Base-by-base conservation (phyloP, 768 basidiomycete species). In the Jaapia argillacea region DNA sequence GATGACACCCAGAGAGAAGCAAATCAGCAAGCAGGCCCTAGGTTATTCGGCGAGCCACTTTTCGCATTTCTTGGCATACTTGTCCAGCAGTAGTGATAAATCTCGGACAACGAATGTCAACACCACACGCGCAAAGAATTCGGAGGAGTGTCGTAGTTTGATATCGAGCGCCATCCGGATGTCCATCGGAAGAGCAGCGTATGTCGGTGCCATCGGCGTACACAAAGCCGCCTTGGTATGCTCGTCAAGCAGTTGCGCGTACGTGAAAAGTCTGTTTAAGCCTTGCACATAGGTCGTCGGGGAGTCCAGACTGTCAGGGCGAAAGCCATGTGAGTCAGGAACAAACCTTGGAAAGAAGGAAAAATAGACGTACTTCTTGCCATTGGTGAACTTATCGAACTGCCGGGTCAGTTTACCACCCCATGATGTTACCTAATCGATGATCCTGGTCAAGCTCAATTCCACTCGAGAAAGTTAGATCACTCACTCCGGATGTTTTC, bases 31-130 rank as follows among this genome's bases (percentile, higher is more conserved):
- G 31, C 41, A 20, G 37, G 23, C 14, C 35, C 5, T 70, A 48
- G 31, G 31, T 21, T 69, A 90, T 58, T 92, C 88, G 27, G 79
- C 85, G 27, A 90, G 72, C 85, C 87, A 89, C 63, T 88, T 89
- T 65, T 89, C 89, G 63, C 86, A 88, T 60, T 87, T 86, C 72
- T 91, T 91, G 50, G 82, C 85, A 60, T 91, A 92, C 65, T 93
- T 92, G 69, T 93, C 91, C 48, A 93, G 69, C 40, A 93, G 64
- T 54, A 83, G 79, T 33, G 86, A 85, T 50, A 91, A 70, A 59
- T 92, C 89, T 42, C 81, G 79, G 54, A 94, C 79, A 54, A 94
- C 88, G 58, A 94, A 92, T 14, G 85, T 85, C 48, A 91, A 70
- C 43, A 94, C 77, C 48, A 92, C 88, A 42, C 73, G 85, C 21